These are phyloP conservation scores for Physcomitrium patens DNA, from an alignment of 225 moss, liverwort and hornwort species.

Conservation along the genomic window DNA sequence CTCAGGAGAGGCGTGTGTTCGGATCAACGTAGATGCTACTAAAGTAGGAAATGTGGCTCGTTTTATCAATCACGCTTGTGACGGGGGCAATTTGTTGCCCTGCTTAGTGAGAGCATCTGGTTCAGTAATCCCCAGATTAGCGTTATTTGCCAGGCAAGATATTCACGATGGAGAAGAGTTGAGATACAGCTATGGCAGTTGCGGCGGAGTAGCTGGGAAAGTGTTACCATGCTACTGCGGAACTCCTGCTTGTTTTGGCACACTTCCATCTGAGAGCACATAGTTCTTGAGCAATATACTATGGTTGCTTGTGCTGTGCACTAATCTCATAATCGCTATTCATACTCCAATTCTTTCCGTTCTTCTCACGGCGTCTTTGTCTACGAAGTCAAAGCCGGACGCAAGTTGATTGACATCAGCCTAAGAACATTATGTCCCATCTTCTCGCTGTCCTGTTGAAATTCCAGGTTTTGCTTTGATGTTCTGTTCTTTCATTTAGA, in stretches of 20 bases:
- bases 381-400: neutral
- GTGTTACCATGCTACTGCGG: constrained; percentile 67
- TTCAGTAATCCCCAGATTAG: constrained; percentile 80
- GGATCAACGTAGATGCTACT: constrained; percentile 87
- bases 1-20: constrained; percentile 64
- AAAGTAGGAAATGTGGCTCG: constrained; percentile 83
- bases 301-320: neutral
- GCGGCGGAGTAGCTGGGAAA: constrained; percentile 40
- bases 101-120: constrained; percentile 76
- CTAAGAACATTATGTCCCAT: too few relatives aligned
- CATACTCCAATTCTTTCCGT: neutral
- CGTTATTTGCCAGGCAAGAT: constrained; percentile 62
- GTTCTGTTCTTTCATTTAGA: too few relatives aligned
- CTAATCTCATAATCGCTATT: neutral
- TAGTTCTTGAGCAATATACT: constrained; percentile 8
- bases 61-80: constrained; percentile 93
- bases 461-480: too few relatives aligned
- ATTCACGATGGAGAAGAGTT: constrained; percentile 71
- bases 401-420: too few relatives aligned
- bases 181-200: constrained; percentile 74
- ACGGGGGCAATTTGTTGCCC: constrained; percentile 83
- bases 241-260: constrained; percentile 69
- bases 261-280: constrained; percentile 64
- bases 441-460: too few relatives aligned
- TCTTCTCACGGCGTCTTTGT: neutral